Base-by-base conservation (phyloP, 2,329 filamentous ascomycete species). In the Talaromyces sp. region DNA sequence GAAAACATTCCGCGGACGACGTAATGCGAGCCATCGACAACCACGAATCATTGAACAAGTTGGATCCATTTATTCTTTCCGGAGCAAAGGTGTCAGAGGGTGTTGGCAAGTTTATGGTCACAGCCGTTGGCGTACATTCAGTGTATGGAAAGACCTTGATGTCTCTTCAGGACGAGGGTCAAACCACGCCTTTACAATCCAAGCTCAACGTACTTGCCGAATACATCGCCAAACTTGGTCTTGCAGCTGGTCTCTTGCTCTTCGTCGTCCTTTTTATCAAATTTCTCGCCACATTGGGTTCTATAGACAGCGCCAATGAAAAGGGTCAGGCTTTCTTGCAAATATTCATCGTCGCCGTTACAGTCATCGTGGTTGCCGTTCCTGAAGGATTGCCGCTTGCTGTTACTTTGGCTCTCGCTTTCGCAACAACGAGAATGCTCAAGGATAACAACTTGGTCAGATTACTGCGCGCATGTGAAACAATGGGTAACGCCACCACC, bases 191-290 rank as follows among this genome's bases (percentile, higher is more conserved):
- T 3, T 77, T 94, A 8, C 91, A 94, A 75, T 88, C 85, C 2
- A 93, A 93, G 76, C 81, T 94, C 66, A 92, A 93, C 69, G 83
- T 87, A 3, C 82, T 94, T 19, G 91, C 91, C 7, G 90, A 92
- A 71, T 90, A 92, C 72, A 92, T 94, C 70, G 89, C 89, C n/a
- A 90, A 90, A 73, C 83, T 90, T 49, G 89, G 89, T 78, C 87
- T 89, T 69, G 86, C 86, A 67, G 88, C 91, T 56, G 91, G 90
- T 62, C 78, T 91, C 17, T 77, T 93, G 10, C 82, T 94, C n/a
- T 94, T 94, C 73, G 80, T 92, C 59, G 89, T 93, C 7, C 81
- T 93, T 8, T 87, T 93, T 71, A 92, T 93, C 81, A 90, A 91
- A 70, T 94, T 93, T 73, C 76, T 90, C 25, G 89, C 85, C 35